phyloP scores from a whole-genome alignment of 139 green algal species.

The Chlamydomonas urium region DNA sequence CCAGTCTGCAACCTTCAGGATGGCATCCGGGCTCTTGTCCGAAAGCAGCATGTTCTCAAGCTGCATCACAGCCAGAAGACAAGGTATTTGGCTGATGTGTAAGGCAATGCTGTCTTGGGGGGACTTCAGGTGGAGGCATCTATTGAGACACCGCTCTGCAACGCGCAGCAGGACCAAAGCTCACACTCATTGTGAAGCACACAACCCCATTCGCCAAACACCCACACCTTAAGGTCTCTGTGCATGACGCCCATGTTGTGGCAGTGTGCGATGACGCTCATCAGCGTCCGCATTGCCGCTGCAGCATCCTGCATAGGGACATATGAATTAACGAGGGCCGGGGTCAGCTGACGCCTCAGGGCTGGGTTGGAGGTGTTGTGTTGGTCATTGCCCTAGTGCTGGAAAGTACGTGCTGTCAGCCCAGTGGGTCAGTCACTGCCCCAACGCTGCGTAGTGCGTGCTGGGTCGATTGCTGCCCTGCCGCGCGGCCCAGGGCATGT shows the following conservation, averaged over 20 bases:
- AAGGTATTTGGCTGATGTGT: not conserved
- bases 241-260: conserved; percentile 90
- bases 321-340: too few species aligned
- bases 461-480: too few species aligned
- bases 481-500: too few species aligned
- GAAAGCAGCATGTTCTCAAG: conserved; percentile 92
- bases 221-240: conserved; percentile 54
- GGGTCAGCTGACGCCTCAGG: too few species aligned
- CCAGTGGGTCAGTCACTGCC: too few species aligned
- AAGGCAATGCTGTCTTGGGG: not conserved
- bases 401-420: too few species aligned
- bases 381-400: too few species aligned
- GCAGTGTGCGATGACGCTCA: too few species aligned
- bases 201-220: not conserved
- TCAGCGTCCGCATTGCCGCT: too few species aligned
- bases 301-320: too few species aligned
- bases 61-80: conserved; percentile 65
- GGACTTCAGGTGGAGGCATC: not conserved
- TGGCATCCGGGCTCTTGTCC: conserved; percentile 22
- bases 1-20: conserved; percentile 77
- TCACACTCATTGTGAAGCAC: not conserved
- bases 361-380: too few species aligned
- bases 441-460: too few species aligned
- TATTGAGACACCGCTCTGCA: not conserved
- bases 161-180: not conserved